Conservation (phyloP, 108 stramenopile species). For the Fistulifera solaris region DNA sequence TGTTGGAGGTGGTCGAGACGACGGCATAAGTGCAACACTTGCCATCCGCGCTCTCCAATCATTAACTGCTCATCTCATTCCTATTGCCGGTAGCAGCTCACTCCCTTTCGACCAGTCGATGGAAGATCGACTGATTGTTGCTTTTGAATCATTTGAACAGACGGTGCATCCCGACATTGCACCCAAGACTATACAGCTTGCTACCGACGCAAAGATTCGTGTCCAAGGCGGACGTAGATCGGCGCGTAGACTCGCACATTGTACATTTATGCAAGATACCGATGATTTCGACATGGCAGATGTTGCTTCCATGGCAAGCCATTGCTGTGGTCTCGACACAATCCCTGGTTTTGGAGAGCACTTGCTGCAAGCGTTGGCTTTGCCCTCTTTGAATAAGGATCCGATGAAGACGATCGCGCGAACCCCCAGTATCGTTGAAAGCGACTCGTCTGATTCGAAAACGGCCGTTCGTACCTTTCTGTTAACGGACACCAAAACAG, state of each 20-base stretch:
- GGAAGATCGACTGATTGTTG: slow-evolving; percentile 72
- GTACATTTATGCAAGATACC: slow-evolving; percentile 12
- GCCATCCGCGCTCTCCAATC: slow-evolving; percentile 67
- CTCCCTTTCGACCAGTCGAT: slow-evolving; percentile 72
- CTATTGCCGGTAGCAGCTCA: slow-evolving; percentile 55
- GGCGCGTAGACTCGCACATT: not conserved
- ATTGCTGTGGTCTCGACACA: slow-evolving; percentile 43
- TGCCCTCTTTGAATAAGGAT: slow-evolving; percentile 14
- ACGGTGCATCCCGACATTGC: slow-evolving; percentile 44
- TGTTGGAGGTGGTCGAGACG: slow-evolving; percentile 82
- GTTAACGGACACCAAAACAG: slow-evolving; percentile 60
- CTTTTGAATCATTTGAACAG: slow-evolving; percentile 58
- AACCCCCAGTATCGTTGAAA: slow-evolving; percentile 29
- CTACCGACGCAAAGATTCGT: slow-evolving; percentile 64
- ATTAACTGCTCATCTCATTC: slow-evolving; percentile 76
- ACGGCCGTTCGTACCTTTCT: slow-evolving; percentile 64
- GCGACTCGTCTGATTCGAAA: slow-evolving; percentile 7
- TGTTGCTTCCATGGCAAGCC: slow-evolving; percentile 38
- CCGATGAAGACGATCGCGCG: slow-evolving; percentile 12
- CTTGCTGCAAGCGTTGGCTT: slow-evolving; percentile 42
- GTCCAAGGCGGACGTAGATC: slow-evolving; percentile 46
- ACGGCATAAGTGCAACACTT: slow-evolving; percentile 73
- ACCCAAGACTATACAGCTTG: slow-evolving; percentile 48
- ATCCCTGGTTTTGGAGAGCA: slow-evolving; percentile 48
- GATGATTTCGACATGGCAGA: slow-evolving; percentile 42